Evolutionary conservation across 148 eudicot species (phyloP).

Genomic region (Mesembryanthemum crystallinum): DNA sequence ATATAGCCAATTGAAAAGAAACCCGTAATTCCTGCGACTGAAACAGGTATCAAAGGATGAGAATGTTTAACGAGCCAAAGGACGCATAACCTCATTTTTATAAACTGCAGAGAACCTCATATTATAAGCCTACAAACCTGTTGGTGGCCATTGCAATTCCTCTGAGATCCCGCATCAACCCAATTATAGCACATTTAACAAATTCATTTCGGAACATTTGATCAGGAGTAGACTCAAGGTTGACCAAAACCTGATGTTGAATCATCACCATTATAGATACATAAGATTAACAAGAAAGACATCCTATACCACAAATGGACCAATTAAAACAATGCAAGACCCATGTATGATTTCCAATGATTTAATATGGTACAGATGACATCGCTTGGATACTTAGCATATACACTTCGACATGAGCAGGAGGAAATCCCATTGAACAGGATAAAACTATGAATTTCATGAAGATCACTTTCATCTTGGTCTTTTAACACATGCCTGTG

Average conservation of each 20-base stretch:
- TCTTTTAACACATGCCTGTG: conserved; percentile 41
- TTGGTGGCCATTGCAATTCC: conserved; percentile 86
- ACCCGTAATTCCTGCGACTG: conserved; percentile 83
- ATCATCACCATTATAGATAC: conserved; percentile 5
- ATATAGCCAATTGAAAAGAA: conserved; percentile 86
- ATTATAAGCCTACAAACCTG: conserved; percentile 43
- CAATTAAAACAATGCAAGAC: background rate
- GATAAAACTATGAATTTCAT: background rate
- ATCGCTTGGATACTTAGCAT: background rate
- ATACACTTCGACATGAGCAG: background rate
- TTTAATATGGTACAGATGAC: background rate
- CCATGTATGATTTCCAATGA: background rate
- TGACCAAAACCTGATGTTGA: conserved; percentile 54
- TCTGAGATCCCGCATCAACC: conserved; percentile 89
- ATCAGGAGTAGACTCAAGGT: conserved; percentile 70
- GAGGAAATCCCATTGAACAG: background rate
- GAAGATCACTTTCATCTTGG: background rate
- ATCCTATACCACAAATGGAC: background rate
- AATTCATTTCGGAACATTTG: conserved; percentile 64
- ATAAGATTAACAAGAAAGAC: background rate
- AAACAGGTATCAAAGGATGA: conserved; percentile 12
- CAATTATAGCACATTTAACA: conserved; percentile 72
- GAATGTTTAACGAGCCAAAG: conserved; percentile 4
- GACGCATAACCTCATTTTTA: background rate
- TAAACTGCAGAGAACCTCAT: background rate